phyloP scores from a whole-genome alignment of 2,329 filamentous ascomycete species.

The Exophiala bonariae region DNA sequence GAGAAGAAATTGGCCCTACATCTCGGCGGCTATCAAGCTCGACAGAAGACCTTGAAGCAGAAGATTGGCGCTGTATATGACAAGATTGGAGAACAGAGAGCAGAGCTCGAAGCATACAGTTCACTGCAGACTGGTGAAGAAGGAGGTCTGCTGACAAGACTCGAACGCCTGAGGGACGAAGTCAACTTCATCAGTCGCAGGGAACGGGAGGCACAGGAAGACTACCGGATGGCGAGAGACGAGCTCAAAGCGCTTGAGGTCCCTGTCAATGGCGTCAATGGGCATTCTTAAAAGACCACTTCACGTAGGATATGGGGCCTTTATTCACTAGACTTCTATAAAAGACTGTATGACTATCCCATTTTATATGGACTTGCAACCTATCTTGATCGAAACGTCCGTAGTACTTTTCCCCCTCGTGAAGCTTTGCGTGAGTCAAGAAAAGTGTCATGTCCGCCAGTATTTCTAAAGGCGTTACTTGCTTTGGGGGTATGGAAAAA shows the following conservation, averaged over 20 bases:
- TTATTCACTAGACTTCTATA: too few species aligned
- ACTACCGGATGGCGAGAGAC: slow-evolving; percentile 73
- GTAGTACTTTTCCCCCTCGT: too few species aligned
- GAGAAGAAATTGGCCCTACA: slow-evolving; percentile 91
- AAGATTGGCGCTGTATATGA: slow-evolving; percentile 77
- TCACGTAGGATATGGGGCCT: too few species aligned
- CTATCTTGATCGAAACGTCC: too few species aligned
- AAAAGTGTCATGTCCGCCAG: too few species aligned
- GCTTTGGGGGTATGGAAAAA: too few species aligned
- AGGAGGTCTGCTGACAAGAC: slow-evolving; percentile 67
- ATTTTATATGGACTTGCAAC: too few species aligned
- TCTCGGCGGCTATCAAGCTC: slow-evolving; percentile 85
- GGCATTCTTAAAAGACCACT: slow-evolving; percentile 17
- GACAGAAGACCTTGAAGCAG: slow-evolving; percentile 73
- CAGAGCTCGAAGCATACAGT: slow-evolving; percentile 72
- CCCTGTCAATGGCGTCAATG: slow-evolving; percentile 8
- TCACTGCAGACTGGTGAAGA: slow-evolving; percentile 79
- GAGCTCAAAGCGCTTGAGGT: slow-evolving; percentile 66
- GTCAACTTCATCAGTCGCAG: slow-evolving; percentile 76
- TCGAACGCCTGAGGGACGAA: slow-evolving; percentile 78
- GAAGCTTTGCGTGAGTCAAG: too few species aligned
- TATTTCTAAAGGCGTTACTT: too few species aligned
- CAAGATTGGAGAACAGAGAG: slow-evolving; percentile 70
- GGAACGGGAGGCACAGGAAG: slow-evolving; percentile 87
- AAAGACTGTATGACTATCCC: too few species aligned